Evolutionary conservation across 805 yeast genomes (phyloP).

Genomic region (Candida nitratophila): DNA sequence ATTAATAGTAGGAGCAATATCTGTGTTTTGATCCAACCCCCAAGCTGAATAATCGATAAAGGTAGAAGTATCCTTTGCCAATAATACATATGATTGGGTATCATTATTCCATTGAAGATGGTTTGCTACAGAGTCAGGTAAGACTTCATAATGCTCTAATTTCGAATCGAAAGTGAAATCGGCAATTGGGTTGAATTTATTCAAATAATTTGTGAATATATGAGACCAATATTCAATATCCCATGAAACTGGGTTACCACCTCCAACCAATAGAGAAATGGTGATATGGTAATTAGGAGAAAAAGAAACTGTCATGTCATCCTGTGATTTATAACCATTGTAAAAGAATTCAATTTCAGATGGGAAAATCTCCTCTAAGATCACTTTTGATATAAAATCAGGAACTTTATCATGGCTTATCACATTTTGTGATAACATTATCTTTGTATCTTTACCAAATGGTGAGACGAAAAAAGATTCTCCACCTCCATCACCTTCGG

Average conservation of each 20-base stretch:
- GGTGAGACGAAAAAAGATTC: slow-evolving; percentile 30
- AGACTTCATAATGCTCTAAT: slow-evolving; percentile 57
- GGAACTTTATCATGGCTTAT: slow-evolving; percentile 24
- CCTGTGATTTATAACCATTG: slow-evolving; percentile 15
- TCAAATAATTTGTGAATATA: slow-evolving; percentile 49
- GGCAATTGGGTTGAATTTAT: slow-evolving; percentile 45
- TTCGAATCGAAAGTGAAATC: slow-evolving; percentile 77
- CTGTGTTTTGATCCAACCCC: slow-evolving; percentile 45
- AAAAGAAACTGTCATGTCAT: slow-evolving; percentile 41
- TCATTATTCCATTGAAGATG: slow-evolving; percentile 20
- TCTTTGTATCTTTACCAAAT: slow-evolving; percentile 24
- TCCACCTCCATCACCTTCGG: slow-evolving; percentile 8
- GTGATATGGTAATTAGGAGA: slow-evolving; percentile 70
- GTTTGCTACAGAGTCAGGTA: slow-evolving; percentile 19
- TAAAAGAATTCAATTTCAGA: slow-evolving; percentile 29
- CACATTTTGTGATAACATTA: slow-evolving; percentile 23
- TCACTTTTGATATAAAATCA: slow-evolving; percentile 28
- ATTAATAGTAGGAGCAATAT: slow-evolving; percentile 61
- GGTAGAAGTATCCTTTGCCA: slow-evolving; percentile 55
- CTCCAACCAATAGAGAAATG: slow-evolving; percentile 66
- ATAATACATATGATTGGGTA: slow-evolving; percentile 27
- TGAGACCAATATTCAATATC: slow-evolving; percentile 51
- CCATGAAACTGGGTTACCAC: slow-evolving; percentile 65
- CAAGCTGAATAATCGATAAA: slow-evolving; percentile 82
- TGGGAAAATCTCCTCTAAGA: slow-evolving; percentile 32